Percentiles rank a stretch among this genome's conserved stretches.
Evolutionary conservation across 306 rosid genomes (phyloP).

Genomic region (Sicyos edulis): DNA sequence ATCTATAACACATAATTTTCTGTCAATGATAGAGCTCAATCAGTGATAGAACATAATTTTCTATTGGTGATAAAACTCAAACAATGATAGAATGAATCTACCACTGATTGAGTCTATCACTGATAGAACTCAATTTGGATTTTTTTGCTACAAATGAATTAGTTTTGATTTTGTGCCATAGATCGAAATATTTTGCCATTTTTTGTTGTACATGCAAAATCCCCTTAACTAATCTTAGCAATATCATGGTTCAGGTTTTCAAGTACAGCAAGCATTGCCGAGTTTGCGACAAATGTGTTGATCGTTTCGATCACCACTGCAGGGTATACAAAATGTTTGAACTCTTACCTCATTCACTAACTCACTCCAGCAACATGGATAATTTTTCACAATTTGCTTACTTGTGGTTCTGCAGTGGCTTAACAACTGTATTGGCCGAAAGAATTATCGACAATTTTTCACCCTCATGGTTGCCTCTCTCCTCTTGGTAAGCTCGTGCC

Average conservation of each 20-base stretch:
- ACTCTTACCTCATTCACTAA: conserved; percentile 24
- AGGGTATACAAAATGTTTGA: conserved; percentile 43
- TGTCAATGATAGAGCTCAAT: too few relatives aligned
- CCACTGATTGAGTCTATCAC: too few relatives aligned
- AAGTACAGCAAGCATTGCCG: conserved; percentile 96
- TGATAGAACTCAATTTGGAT: too few relatives aligned
- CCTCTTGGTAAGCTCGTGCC: conserved; percentile 73
- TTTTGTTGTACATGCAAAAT: too few relatives aligned
- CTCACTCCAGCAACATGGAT: neutral
- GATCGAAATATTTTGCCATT: too few relatives aligned
- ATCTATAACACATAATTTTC: too few relatives aligned
- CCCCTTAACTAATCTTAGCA: neutral
- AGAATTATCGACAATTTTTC: conserved; percentile 82
- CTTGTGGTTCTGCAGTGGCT: conserved; percentile 72
- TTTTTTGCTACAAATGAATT: too few relatives aligned
- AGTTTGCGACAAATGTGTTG: conserved; percentile 96
- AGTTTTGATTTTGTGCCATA: too few relatives aligned
- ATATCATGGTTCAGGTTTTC: conserved; percentile 58
- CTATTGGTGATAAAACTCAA: too few relatives aligned
- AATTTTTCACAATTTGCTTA: neutral
- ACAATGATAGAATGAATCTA: too few relatives aligned
- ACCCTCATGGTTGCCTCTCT: conserved; percentile 91
- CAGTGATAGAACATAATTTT: too few relatives aligned
- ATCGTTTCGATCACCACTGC: conserved; percentile 96
- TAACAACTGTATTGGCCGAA: conserved; percentile 85